These are phyloP conservation scores for Bocquillonia castaneifolia DNA, from an alignment of 441 rosid genomes.

Conservation along the genomic window DNA sequence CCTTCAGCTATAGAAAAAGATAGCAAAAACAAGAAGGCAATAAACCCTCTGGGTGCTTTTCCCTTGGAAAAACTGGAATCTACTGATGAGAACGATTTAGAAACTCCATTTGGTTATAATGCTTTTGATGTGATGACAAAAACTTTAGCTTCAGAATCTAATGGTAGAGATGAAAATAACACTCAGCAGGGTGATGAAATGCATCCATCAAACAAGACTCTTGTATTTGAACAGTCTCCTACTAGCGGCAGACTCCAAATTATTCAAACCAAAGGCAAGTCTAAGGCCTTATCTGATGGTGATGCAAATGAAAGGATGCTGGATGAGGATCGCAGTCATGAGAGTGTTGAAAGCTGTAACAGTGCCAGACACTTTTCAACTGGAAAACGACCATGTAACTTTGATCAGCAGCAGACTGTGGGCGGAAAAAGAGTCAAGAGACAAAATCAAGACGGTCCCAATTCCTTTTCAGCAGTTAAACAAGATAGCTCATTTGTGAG, in stretches of 20 bases:
- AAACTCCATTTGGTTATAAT: conserved; percentile 26
- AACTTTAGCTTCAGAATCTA: conserved; percentile 30
- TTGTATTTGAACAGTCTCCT: conserved; percentile 26
- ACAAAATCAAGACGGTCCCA: conserved; percentile 40
- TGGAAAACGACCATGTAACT: conserved; percentile 44
- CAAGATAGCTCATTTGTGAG: conserved; percentile 84
- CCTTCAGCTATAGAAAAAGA: conserved; percentile 27
- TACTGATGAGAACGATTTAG: conserved; percentile 52
- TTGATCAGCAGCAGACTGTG: conserved; percentile 45
- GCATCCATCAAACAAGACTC: conserved; percentile 22
- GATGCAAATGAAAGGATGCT: conserved; percentile 33
- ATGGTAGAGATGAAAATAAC: conserved; percentile 28
- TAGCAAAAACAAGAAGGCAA: conserved; percentile 21
- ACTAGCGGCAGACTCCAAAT: conserved; percentile 27
- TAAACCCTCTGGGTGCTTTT: conserved; percentile 13
- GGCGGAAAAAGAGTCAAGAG: conserved; percentile 59
- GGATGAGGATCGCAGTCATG: conserved; percentile 54
- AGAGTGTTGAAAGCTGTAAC: conserved; percentile 86
- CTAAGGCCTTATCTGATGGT: conserved; percentile 56
- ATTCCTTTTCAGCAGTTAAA: conserved; percentile 42
- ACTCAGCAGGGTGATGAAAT: conserved; percentile 30
- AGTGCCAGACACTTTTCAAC: conserved; percentile 42
- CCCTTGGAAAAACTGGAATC: conserved; percentile 44
- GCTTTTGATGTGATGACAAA: conserved; percentile 23
- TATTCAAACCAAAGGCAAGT: conserved; percentile 44